Base-by-base conservation (phyloP, 2,329 filamentous ascomycete genomes). In the Eurotiales sp. region DNA sequence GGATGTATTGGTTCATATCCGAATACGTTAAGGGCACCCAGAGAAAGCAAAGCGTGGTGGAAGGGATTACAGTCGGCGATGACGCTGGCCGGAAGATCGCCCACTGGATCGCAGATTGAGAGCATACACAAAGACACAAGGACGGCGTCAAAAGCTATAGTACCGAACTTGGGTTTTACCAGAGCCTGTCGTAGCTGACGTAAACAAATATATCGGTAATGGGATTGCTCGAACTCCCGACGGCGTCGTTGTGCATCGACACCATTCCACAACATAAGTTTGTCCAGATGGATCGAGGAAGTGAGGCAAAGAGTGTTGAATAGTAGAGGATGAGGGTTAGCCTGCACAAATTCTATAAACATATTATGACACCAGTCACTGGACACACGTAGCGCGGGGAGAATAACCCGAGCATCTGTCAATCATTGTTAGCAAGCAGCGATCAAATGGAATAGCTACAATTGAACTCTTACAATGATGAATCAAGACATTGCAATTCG, bases 11-110 rank as follows among this genome's bases (percentile, higher is more conserved):
- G 42, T 19, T 46, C 27, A n/a, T 47, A 51, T 17, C 53, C 53
- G 19, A 53, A 53, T 17, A 55, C 44, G 39, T 54, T 52, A 15
- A 55, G 25, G 10, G 40, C 53, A n/a, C 51, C 46, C 19, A 55
- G 27, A 7, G 23, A 21, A 21, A 29, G 41, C 17, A 55, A 40
- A 7, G 42, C 46, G 37, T 50, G 36, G 14, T 34, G 32, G 32
- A 55, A 55, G 4, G 53, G 53, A 23, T 55, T 55, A 21, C 54
- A 43, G 36, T 53, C 53, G 19, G 39, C 17, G 7, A 30, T 14
- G 25, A 34, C 27, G 11, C 46, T 44, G 21, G 39, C 19, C 30
- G 51, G 40, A 14, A 48, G 37, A 39, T 50, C 51, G 22, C 46
- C 51, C n/a, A 46, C 25, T 15, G 42, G 30, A 37, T 55, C 46